These are phyloP conservation scores for Pachysolen tannophilus DNA, from an alignment of 805 yeast genomes.

Conservation along the genomic window DNA sequence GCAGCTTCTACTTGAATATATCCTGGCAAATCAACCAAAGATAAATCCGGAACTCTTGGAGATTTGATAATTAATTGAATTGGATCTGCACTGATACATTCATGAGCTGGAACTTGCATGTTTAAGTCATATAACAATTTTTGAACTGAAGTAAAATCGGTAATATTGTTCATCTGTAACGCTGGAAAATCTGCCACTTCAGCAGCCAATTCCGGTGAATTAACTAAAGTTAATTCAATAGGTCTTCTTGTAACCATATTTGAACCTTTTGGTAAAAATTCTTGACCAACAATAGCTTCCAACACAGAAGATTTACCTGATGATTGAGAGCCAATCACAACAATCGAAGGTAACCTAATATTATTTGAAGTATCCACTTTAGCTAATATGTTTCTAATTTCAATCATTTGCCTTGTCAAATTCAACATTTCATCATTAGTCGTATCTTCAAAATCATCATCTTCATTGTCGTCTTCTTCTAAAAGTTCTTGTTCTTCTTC, in stretches of 20 bases:
- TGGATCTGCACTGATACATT: conserved; percentile 89
- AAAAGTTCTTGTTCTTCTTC: conserved; percentile 43
- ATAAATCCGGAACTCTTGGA: conserved; percentile 84
- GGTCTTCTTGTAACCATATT: conserved; percentile 99
- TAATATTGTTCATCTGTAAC: conserved; percentile 68
- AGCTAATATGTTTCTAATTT: conserved; percentile 73
- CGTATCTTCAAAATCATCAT: conserved; percentile 37
- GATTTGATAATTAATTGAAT: conserved; percentile 88
- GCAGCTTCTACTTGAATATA: conserved; percentile 95
- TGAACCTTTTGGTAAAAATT: conserved; percentile 92
- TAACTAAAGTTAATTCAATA: conserved; percentile 85
- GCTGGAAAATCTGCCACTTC: conserved; percentile 94
- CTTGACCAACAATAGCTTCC: conserved; percentile 96
- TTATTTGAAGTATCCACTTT: conserved; percentile 68
- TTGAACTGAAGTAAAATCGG: conserved; percentile 86
- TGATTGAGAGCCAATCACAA: conserved; percentile 95
- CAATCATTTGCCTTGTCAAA: conserved; percentile 94
- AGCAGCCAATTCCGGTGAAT: conserved; percentile 70
- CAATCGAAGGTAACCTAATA: conserved; percentile 85
- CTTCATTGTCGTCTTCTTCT: conserved; percentile 35
- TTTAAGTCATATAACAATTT: conserved; percentile 80
- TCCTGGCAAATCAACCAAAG: conserved; percentile 94
- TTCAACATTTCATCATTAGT: conserved; percentile 79
- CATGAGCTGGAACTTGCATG: conserved; percentile 81
- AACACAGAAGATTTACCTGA: conserved; percentile 96